Evolutionary conservation across 108 stramenopile species (phyloP).

Genomic region (Stephanodiscus minutulus): DNA sequence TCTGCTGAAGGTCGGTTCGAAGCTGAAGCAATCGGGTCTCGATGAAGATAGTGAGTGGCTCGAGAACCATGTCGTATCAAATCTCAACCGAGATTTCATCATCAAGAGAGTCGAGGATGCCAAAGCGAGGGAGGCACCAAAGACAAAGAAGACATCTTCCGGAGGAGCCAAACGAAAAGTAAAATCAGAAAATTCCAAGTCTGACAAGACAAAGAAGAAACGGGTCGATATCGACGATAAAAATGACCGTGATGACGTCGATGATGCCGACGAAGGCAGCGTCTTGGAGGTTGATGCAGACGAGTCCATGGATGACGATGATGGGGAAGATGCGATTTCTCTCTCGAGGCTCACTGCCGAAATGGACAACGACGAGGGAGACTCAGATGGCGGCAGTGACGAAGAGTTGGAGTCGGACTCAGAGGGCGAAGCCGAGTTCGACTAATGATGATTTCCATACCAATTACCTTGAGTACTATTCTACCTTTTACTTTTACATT

Average conservation of each 20-base stretch:
- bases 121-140: constrained; percentile 42
- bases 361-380: constrained; percentile 5
- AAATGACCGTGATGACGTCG: constrained; percentile 18
- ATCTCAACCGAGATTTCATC: constrained; percentile 30
- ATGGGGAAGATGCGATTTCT: constrained; percentile 29
- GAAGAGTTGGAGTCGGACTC: constrained; percentile 10
- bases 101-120: constrained; percentile 37
- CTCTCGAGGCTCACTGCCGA: constrained; percentile 7
- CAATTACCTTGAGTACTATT: no score
- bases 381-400: constrained; percentile 7
- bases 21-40: constrained; percentile 35
- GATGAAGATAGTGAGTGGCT: constrained; percentile 43
- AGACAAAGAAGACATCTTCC: constrained; percentile 22
- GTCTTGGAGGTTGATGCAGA: constrained; percentile 22
- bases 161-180: constrained; percentile 36
- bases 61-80: constrained; percentile 35
- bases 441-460: neutral
- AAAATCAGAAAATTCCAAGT: constrained; percentile 19
- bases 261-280: constrained; percentile 28
- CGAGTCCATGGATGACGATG: constrained; percentile 34
- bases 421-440: constrained; percentile 27
- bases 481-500: no score
- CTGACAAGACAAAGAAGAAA: constrained; percentile 16
- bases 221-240: constrained; percentile 17
- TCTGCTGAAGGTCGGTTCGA: constrained; percentile 35